Evolutionary conservation across 140 eudicot genomes (phyloP).

Genomic region (Flaveria floridana): DNA sequence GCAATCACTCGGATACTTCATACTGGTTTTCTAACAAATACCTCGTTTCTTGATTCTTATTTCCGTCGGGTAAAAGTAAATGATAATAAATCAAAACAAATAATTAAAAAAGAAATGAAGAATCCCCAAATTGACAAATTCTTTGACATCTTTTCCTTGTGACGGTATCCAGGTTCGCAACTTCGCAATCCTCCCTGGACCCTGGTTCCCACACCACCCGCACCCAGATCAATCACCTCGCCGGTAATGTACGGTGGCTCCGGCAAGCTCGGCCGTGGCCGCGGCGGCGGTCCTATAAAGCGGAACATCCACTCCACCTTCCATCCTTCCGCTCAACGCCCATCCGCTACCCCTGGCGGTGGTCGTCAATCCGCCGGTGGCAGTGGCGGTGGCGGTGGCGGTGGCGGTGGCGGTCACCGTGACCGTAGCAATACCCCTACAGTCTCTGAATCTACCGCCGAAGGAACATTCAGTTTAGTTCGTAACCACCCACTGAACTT

Average conservation of each 20-base stretch:
- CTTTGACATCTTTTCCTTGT: constrained; percentile 35
- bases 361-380: constrained; percentile 55
- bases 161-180: constrained; percentile 32
- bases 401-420: constrained; percentile 44
- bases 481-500: constrained; percentile 60
- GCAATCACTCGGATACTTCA: too few species aligned
- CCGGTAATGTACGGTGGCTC: constrained; percentile 60
- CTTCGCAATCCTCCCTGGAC: constrained; percentile 19
- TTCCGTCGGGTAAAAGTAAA: too few species aligned
- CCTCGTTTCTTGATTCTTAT: too few species aligned
- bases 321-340: constrained; percentile 49
- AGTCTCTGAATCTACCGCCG: constrained; percentile 24
- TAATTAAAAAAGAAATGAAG: neutral
- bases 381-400: constrained; percentile 44
- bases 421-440: constrained; percentile 35
- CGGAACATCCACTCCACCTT: constrained; percentile 52
- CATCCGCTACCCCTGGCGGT: constrained; percentile 20
- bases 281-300: constrained; percentile 57
- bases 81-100: neutral
- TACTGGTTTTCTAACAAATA: too few species aligned
- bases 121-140: constrained; percentile 35
- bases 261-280: constrained; percentile 72
- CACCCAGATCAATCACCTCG: constrained; percentile 29
- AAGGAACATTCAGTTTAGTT: constrained; percentile 70
- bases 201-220: constrained; percentile 15